Percentiles rank a stretch among this genome's conserved stretches.
phyloP scores from a whole-genome alignment of 805 yeast species.

The Candida sphagnicola region DNA sequence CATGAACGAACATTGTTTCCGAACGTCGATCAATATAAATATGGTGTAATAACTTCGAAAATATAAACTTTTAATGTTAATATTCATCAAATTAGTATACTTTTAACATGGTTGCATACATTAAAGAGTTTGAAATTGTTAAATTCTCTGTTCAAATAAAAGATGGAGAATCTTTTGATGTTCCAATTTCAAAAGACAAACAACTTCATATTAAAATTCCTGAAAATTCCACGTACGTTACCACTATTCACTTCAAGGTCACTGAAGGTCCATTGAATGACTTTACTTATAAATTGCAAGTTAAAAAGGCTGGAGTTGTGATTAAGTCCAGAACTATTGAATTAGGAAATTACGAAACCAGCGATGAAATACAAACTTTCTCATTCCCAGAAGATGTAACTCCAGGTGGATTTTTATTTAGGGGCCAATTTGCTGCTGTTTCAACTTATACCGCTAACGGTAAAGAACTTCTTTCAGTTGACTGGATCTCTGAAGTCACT shows the following conservation, averaged over 20 bases:
- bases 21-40: too few relatives aligned
- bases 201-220: conserved; percentile 29
- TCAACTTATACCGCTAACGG: conserved; percentile 32
- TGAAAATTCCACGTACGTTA: conserved; percentile 30
- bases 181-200: conserved; percentile 26
- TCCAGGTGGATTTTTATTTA: conserved; percentile 36
- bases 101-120: too few relatives aligned
- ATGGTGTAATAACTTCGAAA: too few relatives aligned
- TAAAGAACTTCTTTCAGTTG: conserved; percentile 21
- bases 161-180: conserved; percentile 22
- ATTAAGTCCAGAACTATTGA: conserved; percentile 25
- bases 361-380: conserved; percentile 28
- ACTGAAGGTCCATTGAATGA: conserved; percentile 24
- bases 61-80: too few relatives aligned
- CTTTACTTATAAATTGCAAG: conserved; percentile 31
- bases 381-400: conserved; percentile 31
- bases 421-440: conserved; percentile 29
- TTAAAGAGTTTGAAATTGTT: conserved; percentile 30
- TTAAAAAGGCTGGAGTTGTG: conserved; percentile 32
- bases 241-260: conserved; percentile 31
- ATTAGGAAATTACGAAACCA: conserved; percentile 32
- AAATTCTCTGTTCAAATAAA: conserved; percentile 27
- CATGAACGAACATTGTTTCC: too few relatives aligned
- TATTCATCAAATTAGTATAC: too few relatives aligned
- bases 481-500: conserved; percentile 35